Evolutionary conservation across 495 filamentous ascomycete species (phyloP), one percentile per base, ranked within the genome.

Genomic region (Lasiosphaeria hispida): DNA sequence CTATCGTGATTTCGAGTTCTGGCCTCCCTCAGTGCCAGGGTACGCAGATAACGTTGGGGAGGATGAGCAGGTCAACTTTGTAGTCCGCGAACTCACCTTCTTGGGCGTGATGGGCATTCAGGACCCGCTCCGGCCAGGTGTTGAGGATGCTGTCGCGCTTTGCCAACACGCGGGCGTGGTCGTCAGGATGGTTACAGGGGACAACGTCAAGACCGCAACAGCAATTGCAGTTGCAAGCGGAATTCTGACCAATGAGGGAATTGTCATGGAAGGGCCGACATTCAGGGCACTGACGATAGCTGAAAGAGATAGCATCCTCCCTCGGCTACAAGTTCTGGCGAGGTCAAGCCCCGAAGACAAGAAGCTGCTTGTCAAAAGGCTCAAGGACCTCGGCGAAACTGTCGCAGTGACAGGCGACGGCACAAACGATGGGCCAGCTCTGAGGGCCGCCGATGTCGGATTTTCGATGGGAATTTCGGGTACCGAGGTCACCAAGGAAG

Each of bases 391-490:
- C 23, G 90, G 90, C 10, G 91, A 96, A 70, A 96, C 89, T 13
- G 92, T 96, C 48, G 92, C 92, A 40, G 92, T 97, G 14, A 96
- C 91, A 59, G 92, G 92, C 55, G 91, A 96, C 69, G 92, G 91
- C 30, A 95, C 91, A 50, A 96, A 96, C 59, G 92, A 96, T 74
- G 91, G 88, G 1, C 90, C 90, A 44, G 92, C 91, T 38, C 73
- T 96, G 38, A 93, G 90, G 71, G 86, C 84, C 53, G 91, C 92
- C 19, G 89, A 96, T 73, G 89, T 96, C 47, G 91, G 91, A 2
- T 94, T 96, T 67, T 90, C 91, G 4, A 96, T 96, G 92, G 91
- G 91, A 64, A 86, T 96, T 55, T 79, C 88, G 43, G 92, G 91
- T 55, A 96, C 92, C 35, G 91, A 96, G 69, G 90, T 96, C 15